These are phyloP conservation scores for Testicularia cyperi DNA, from an alignment of 1,284 basidiomycete species.

Conservation along the genomic window DNA sequence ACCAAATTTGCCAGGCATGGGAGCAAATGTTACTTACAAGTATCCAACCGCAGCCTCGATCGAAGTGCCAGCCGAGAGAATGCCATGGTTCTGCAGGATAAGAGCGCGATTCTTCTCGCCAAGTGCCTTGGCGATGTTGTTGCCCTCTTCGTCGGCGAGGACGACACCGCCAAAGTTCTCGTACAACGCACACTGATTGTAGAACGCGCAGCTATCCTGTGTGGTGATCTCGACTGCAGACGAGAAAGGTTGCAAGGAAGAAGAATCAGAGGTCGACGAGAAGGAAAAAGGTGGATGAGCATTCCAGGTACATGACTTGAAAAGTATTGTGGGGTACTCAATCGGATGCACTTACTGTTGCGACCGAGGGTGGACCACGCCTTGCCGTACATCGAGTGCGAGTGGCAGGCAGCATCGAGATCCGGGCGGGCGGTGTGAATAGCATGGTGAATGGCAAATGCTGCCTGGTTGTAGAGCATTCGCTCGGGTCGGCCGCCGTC, in stretches of 20 bases:
- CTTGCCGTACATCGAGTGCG: slow-evolving; percentile 68
- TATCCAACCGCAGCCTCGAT: slow-evolving; percentile 63
- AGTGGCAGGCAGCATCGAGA: slow-evolving; percentile 69
- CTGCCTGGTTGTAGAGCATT: slow-evolving; percentile 61
- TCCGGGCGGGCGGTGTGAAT: slow-evolving; percentile 69
- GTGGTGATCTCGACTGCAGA: slow-evolving; percentile 61
- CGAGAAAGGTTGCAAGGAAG: too few species aligned
- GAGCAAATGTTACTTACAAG: slow-evolving; percentile 7
- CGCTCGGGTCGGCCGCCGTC: slow-evolving; percentile 43
- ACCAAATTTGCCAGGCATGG: too few species aligned
- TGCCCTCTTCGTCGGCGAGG: slow-evolving; percentile 67
- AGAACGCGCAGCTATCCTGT: slow-evolving; percentile 60
- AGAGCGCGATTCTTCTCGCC: slow-evolving; percentile 64
- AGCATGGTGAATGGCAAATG: slow-evolving; percentile 66
- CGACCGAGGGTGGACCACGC: slow-evolving; percentile 68
- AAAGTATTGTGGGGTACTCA: too few species aligned
- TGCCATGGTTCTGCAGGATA: slow-evolving; percentile 66
- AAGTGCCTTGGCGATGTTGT: slow-evolving; percentile 66
- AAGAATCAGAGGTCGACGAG: not conserved
- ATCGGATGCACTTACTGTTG: slow-evolving; percentile 60
- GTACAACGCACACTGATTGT: slow-evolving; percentile 56
- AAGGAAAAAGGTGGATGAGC: not conserved
- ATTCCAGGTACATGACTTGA: too few species aligned
- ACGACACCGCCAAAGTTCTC: slow-evolving; percentile 67
- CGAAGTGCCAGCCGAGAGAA: slow-evolving; percentile 64